Conservation (phyloP, 306 rosid species). For the Cajanus cajan region DNA sequence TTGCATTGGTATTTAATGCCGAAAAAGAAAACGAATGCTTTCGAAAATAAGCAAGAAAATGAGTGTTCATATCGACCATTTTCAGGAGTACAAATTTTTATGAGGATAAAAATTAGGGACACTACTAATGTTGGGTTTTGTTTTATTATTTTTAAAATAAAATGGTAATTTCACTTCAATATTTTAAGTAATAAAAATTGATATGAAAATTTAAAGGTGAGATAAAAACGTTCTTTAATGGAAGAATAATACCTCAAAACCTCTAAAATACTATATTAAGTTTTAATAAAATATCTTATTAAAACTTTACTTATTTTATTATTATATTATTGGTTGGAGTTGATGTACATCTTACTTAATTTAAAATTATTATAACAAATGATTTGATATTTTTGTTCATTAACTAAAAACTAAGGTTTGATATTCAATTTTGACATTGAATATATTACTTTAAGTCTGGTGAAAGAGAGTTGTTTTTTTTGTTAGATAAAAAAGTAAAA, state of each 20-base stretch:
- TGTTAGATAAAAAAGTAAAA: no score
- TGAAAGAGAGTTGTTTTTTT: no score
- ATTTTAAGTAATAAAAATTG: not conserved
- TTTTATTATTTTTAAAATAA: not conserved
- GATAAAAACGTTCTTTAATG: no score
- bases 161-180: not conserved
- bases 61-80: not conserved
- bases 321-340: not conserved
- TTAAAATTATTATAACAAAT: no score
- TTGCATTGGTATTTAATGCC: not conserved
- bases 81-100: not conserved
- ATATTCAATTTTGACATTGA: no score
- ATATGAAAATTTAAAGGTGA: not conserved
- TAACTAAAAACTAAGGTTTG: no score
- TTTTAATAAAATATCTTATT: not conserved
- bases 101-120: not conserved
- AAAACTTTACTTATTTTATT: not conserved
- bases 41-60: not conserved
- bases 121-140: not conserved
- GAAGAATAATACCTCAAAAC: not conserved
- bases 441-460: no score
- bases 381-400: no score
- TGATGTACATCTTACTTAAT: not conserved
- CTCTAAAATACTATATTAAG: not conserved
- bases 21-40: not conserved